Evolutionary conservation across 1,139 yeast species (phyloP), one percentile per base, ranked within the genome.

Genomic region (Taphrina deformans): DNA sequence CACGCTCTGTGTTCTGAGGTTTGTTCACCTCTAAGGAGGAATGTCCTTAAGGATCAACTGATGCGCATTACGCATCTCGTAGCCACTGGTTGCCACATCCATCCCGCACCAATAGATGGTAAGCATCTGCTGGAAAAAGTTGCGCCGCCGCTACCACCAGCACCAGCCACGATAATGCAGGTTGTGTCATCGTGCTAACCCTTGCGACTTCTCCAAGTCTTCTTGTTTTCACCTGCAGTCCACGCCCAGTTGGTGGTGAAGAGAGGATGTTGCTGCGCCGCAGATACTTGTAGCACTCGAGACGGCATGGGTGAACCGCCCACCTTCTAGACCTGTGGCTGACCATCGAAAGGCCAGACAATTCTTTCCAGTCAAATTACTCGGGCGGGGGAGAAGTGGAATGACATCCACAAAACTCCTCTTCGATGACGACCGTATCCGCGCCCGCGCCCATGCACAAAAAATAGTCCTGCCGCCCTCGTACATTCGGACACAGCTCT

Each of bases 151-250:
- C 48, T 9, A 27, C 48, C 48, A 44, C 48, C 7, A 27, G 4
- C 48, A 44, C 48, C 48, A 44, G 48, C 48, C 48, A 21, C 48
- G 26, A 3, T 23, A 7, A 12, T 5, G 26, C n/a, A n/a, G 14
- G 26, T 44, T 44, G 48, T 27, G 48, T 44, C 48, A 44, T 44
- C 45, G 45, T n/a, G n/a, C n/a, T n/a, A n/a, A n/a, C n/a, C n/a
- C n/a, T n/a, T n/a, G n/a, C n/a, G n/a, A n/a, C n/a, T n/a, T n/a
- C n/a, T n/a, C n/a, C n/a, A n/a, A n/a, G n/a, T n/a, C n/a, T n/a
- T n/a, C 48, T 44, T 7, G 24, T 1, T 44, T 2, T 44, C 16
- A n/a, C 41, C 18, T 6, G 18, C 7, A 4, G 18, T 3, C 2
- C 41, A 7, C 14, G 7, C n/a, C 2, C 16, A n/a, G n/a, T n/a